Percentiles rank a stretch among this genome's conserved stretches.
Evolutionary conservation across 2,329 filamentous ascomycete genomes (phyloP).

Genomic region (Rutstroemia sp.): DNA sequence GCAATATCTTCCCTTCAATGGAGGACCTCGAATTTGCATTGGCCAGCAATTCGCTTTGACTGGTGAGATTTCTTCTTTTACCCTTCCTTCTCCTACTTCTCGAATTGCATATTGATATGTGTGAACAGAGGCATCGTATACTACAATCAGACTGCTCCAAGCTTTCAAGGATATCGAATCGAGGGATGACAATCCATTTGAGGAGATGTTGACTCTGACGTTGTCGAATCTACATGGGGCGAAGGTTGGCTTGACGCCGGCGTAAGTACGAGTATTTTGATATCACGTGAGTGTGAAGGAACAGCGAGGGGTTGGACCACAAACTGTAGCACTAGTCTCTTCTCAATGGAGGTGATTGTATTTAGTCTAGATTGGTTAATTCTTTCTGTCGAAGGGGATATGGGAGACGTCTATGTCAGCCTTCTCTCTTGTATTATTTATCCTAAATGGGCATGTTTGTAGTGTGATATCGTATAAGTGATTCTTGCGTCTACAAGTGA

Average conservation of each 20-base stretch:
- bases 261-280: constrained; percentile 9
- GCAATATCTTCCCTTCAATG: constrained; percentile 70
- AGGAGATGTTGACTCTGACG: constrained; percentile 21
- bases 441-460: too few relatives aligned
- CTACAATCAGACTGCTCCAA: constrained; percentile 27
- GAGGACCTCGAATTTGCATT: constrained; percentile 62
- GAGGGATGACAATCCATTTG: constrained; percentile 16
- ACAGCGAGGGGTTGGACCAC: too few relatives aligned
- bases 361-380: not conserved
- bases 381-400: not conserved
- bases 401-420: too few relatives aligned
- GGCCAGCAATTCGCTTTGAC: constrained; percentile 38
- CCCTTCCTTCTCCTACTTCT: constrained; percentile 22
- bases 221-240: constrained; percentile 17
- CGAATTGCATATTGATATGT: constrained; percentile 25
- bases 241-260: constrained; percentile 21
- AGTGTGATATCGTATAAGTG: too few relatives aligned
- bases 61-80: constrained; percentile 4
- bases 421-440: too few relatives aligned
- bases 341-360: not conserved
- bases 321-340: not conserved
- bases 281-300: not conserved
- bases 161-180: constrained; percentile 25
- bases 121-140: constrained; percentile 36
- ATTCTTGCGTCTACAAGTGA: too few relatives aligned